phyloP scores from a whole-genome alignment of 192 early-diverging fungal species.

The Spizellomyces sp. region DNA sequence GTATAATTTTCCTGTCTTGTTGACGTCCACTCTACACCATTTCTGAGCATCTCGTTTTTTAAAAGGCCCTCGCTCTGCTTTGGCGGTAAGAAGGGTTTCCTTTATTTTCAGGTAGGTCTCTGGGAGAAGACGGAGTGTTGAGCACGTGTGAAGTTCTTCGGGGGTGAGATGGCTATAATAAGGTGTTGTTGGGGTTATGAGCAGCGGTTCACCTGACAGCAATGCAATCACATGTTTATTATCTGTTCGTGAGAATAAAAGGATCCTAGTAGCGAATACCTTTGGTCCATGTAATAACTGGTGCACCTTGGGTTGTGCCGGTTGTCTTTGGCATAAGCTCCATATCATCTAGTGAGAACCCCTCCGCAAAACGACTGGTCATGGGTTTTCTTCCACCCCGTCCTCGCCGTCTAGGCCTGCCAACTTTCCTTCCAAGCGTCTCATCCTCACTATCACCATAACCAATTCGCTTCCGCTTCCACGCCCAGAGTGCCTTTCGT shows the following conservation, averaged over 20 bases:
- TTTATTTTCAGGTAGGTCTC: conserved; percentile 85
- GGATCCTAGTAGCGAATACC: conserved; percentile 18
- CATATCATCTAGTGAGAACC: too few relatives aligned
- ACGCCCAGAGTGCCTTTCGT: too few relatives aligned
- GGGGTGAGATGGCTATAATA: conserved; percentile 56
- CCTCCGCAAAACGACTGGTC: too few relatives aligned
- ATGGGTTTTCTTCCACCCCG: too few relatives aligned
- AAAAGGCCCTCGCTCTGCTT: conserved; percentile 60
- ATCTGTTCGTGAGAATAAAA: neutral
- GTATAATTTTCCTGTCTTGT: conserved; percentile 80
- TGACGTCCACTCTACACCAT: conserved; percentile 89
- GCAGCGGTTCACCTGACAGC: conserved; percentile 28
- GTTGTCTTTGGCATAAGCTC: neutral
- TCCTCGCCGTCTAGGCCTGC: too few relatives aligned
- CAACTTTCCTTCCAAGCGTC: too few relatives aligned
- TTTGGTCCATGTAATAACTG: conserved; percentile 49
- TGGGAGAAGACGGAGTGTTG: conserved; percentile 79
- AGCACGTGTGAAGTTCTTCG: conserved; percentile 73
- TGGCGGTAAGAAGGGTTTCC: conserved; percentile 69
- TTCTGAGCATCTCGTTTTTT: conserved; percentile 92
- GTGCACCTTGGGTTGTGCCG: conserved; percentile 25
- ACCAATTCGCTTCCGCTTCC: too few relatives aligned
- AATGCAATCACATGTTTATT: neutral
- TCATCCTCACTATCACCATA: too few relatives aligned
- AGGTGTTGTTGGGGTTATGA: conserved; percentile 27